These are phyloP conservation scores for Fusarium stilboides DNA, from an alignment of 2,329 filamentous ascomycete species.

Conservation along the genomic window DNA sequence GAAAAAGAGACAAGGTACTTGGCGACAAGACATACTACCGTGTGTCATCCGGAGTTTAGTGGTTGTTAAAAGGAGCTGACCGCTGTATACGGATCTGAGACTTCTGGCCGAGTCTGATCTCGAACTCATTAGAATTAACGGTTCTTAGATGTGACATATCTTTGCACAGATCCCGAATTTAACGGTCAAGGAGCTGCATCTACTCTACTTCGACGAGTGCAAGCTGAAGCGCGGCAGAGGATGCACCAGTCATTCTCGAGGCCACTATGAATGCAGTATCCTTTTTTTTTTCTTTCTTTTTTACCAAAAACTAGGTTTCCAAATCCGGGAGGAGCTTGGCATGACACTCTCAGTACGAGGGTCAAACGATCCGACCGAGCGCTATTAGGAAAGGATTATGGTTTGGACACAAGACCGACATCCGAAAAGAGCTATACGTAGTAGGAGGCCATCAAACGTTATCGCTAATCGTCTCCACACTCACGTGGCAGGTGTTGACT, in stretches of 20 bases:
- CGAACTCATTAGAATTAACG: conserved; percentile 25
- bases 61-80: not conserved
- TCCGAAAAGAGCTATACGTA: conserved; percentile 10
- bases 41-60: conserved; percentile 50
- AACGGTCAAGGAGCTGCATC: conserved; percentile 56
- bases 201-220: conserved; percentile 53
- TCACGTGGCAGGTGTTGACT: conserved; percentile 44
- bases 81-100: conserved; percentile 1
- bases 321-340: conserved; percentile 50
- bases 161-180: conserved; percentile 57
- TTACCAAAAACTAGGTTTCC: conserved; percentile 58
- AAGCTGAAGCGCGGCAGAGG: conserved; percentile 53
- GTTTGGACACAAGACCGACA: conserved; percentile 47
- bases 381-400: conserved; percentile 56
- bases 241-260: conserved; percentile 57
- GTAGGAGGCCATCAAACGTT: conserved; percentile 20
- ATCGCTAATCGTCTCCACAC: conserved; percentile 44
- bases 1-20: conserved; percentile 52
- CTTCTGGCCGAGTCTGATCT: not conserved
- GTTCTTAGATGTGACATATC: conserved; percentile 56
- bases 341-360: conserved; percentile 55
- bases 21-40: conserved; percentile 54
- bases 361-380: conserved; percentile 49
- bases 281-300: conserved; percentile 46
- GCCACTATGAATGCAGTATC: conserved; percentile 57